Evolutionary conservation across 163 green algal genomes (phyloP), one percentile per base, ranked within the genome.

Genomic region (Scenedesmus sp.): DNA sequence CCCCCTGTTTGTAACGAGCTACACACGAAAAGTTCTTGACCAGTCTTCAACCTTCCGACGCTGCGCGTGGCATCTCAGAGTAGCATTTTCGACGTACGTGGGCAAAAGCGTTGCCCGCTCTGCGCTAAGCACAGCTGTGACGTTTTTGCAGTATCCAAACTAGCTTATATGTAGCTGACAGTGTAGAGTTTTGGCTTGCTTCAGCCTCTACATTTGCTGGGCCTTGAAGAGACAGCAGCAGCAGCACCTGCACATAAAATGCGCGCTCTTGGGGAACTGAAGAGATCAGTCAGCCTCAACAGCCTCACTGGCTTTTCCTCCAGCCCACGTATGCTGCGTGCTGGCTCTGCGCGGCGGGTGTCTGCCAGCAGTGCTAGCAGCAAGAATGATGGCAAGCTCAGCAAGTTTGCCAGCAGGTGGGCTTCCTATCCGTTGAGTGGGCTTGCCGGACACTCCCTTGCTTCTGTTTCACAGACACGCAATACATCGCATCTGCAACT

Each of bases 291-390:
- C 65, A 76, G 65, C 65, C 65, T 40, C 5, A 76, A 76, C 65
- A 76, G 65, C 30, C 65, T 76, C 65, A 76, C 56, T 68, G 56
- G 65, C 4, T n/a, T 22, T 30, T 76, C 30, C 65, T 76, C 65
- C 65, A 76, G 65, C 30, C 65, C 65, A 37, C 65, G 65, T 10
- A 76, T 76, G 65, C 65, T 76, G 65, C 65, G 65, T 76, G 65
- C 65, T 76, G 65, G 65, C 65, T 76, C 65, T 40, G 65, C 65
- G 30, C 65, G 65, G 26, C 65, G 65, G 30, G 65, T 76, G 65
- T 76, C 65, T 76, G 65, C 65, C 18, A 40, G 65, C 65, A 76
- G 65, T 37, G 65, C 65, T 40, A 76, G 65, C 65, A 76, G 30
- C 65, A 76, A 18, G 65, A 76, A 3, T 24, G 65, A 76, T 76